These are phyloP conservation scores for Leccinum variabile DNA, from an alignment of 1,284 basidiomycete species.

Conservation along the genomic window DNA sequence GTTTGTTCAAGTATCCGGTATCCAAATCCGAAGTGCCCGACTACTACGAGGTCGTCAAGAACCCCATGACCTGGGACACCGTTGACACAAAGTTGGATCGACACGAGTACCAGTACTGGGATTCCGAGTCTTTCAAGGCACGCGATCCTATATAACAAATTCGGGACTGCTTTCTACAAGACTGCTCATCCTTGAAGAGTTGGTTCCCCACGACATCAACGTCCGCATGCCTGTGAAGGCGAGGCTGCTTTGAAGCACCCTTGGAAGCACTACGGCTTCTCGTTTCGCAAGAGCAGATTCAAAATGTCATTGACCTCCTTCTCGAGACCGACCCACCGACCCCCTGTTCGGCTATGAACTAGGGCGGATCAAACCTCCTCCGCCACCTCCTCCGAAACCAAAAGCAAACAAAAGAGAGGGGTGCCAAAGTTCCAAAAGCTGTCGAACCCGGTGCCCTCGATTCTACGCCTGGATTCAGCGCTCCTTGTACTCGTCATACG, in stretches of 20 bases:
- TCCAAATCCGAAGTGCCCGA: constrained; percentile 81
- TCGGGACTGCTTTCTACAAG: constrained; percentile 72
- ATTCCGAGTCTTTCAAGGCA: constrained; percentile 82
- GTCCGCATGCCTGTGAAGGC: constrained; percentile 10
- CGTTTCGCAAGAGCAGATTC: constrained; percentile 49
- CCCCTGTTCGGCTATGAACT: constrained; percentile 68
- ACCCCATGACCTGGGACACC: constrained; percentile 87
- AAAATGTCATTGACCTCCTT: constrained; percentile 51
- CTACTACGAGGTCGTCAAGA: constrained; percentile 85
- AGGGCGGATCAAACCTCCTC: constrained; percentile 57
- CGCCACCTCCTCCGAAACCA: constrained; percentile 41
- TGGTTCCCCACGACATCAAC: constrained; percentile 40
- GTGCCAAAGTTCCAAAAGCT: constrained; percentile 30
- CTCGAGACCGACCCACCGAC: constrained; percentile 60
- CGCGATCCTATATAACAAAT: constrained; percentile 84
- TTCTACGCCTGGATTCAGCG: constrained; percentile 43
- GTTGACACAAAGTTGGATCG: constrained; percentile 81
- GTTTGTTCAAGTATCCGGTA: constrained; percentile 83
- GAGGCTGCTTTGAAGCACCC: constrained; percentile 59
- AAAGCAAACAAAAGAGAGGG: constrained; percentile 32
- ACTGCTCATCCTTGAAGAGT: constrained; percentile 62
- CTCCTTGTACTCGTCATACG: constrained; percentile 46
- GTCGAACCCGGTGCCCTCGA: constrained; percentile 36
- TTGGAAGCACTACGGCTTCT: constrained; percentile 56
- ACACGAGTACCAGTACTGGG: constrained; percentile 66